Percentiles rank a stretch among this genome's conserved stretches.
Evolutionary conservation across 768 basidiomycete genomes (phyloP).

Genomic region (Boletus rufocinnamomeus): DNA sequence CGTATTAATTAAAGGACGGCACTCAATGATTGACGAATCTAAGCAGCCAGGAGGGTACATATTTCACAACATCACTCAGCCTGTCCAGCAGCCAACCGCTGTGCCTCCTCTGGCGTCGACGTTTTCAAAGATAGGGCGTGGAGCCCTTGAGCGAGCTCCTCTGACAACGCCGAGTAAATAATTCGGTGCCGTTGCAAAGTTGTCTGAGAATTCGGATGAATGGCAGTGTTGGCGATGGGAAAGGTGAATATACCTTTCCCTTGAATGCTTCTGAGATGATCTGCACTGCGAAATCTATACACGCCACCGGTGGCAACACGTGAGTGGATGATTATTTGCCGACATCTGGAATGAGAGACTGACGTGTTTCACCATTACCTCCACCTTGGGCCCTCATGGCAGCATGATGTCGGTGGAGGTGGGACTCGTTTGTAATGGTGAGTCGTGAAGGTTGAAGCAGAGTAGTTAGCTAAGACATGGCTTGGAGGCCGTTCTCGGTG

Average conservation of each 20-base stretch:
- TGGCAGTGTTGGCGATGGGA: constrained; percentile 7
- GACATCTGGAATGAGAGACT: constrained; percentile 35
- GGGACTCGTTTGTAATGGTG: constrained; percentile 77
- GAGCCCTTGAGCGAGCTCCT: constrained; percentile 69
- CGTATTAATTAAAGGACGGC: constrained; percentile 32
- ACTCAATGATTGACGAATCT: constrained; percentile 35
- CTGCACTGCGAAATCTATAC: constrained; percentile 72
- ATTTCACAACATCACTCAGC: constrained; percentile 30
- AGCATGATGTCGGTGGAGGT: constrained; percentile 82
- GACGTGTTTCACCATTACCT: constrained; percentile 80
- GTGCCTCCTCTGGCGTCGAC: constrained; percentile 59
- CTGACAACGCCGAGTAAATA: constrained; percentile 69
- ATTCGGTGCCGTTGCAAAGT: constrained; percentile 82
- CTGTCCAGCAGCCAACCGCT: constrained; percentile 23
- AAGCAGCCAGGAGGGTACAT: constrained; percentile 8
- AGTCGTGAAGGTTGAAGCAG: constrained; percentile 64
- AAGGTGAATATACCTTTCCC: constrained; percentile 58
- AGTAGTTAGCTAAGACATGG: constrained; percentile 53
- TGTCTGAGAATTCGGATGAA: constrained; percentile 43
- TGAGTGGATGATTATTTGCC: constrained; percentile 21
- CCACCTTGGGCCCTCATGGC: constrained; percentile 74
- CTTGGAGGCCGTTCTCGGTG: constrained; percentile 25
- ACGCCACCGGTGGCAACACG: constrained; percentile 22
- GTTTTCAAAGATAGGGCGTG: constrained; percentile 80
- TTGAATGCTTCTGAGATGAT: constrained; percentile 72